Conservation (phyloP, 352 stramenopile species). For the Phytophthora capsici region DNA sequence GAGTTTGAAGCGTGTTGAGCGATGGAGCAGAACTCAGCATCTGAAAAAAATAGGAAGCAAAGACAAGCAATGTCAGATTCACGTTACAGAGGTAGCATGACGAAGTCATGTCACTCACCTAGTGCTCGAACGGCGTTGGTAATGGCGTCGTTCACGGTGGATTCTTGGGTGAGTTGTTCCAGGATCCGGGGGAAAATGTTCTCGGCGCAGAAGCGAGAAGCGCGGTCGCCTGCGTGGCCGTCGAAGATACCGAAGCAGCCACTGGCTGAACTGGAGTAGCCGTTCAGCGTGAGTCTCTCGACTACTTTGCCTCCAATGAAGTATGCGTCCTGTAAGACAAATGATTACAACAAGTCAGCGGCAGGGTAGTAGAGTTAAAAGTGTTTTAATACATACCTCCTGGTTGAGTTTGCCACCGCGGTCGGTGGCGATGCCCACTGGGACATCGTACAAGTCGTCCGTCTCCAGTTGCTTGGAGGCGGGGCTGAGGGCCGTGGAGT, state of each 20-base stretch:
- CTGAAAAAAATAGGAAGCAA: slow-evolving; percentile 22
- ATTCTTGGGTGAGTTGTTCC: slow-evolving; percentile 42
- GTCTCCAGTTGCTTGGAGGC: slow-evolving; percentile 48
- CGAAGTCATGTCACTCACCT: slow-evolving; percentile 39
- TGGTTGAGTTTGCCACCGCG: slow-evolving; percentile 78
- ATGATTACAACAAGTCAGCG: slow-evolving; percentile 2
- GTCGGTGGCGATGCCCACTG: slow-evolving; percentile 73
- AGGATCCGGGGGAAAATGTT: slow-evolving; percentile 74
- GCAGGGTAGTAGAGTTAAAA: background rate
- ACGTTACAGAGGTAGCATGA: background rate
- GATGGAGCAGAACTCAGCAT: slow-evolving; percentile 75
- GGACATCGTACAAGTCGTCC: slow-evolving; percentile 49
- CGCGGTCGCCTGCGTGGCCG: slow-evolving; percentile 79
- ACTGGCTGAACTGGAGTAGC: slow-evolving; percentile 60
- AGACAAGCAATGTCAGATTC: slow-evolving; percentile 11
- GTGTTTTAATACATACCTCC: slow-evolving; percentile 73
- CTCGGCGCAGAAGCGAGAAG: slow-evolving; percentile 80
- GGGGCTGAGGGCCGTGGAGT: slow-evolving; percentile 16
- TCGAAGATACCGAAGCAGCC: slow-evolving; percentile 89
- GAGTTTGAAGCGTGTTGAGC: slow-evolving; percentile 50
- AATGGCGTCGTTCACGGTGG: slow-evolving; percentile 60
- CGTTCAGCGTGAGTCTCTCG: slow-evolving; percentile 78
- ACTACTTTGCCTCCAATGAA: slow-evolving; percentile 73
- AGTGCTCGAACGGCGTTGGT: slow-evolving; percentile 62
- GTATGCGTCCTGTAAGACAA: slow-evolving; percentile 71